Conservation (phyloP, 345 rosid genomes). For the Rubroshorea leprosula region DNA sequence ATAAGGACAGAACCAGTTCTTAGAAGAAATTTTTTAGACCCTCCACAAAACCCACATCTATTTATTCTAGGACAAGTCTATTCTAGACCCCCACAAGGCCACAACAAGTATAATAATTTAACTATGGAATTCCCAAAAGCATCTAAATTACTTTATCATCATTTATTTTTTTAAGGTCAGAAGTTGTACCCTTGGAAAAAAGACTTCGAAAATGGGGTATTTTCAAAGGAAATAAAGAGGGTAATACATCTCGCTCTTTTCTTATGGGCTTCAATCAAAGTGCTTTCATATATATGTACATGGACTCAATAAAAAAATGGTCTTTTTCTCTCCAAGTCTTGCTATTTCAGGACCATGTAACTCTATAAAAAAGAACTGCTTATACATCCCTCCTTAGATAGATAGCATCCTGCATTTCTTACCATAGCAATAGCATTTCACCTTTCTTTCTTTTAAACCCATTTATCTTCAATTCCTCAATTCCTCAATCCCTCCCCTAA, state of each 20-base stretch:
- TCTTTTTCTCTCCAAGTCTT: slow-evolving; percentile 6
- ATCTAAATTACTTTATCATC: slow-evolving; percentile 17
- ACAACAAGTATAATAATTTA: no score
- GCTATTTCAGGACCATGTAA: slow-evolving; percentile 27
- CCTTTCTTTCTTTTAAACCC: slow-evolving; percentile 26
- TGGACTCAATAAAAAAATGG: background rate
- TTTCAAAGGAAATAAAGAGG: slow-evolving; percentile 19
- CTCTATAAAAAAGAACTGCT: slow-evolving; percentile 29
- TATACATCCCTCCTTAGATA: slow-evolving; percentile 8
- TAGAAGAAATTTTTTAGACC: slow-evolving; percentile 21
- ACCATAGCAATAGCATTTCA: slow-evolving; percentile 19
- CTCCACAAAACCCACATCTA: slow-evolving; percentile 11
- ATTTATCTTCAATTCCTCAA: slow-evolving; percentile 4
- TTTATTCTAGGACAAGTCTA: slow-evolving; percentile 20
- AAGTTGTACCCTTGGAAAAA: slow-evolving; percentile 12
- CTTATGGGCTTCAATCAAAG: no score
- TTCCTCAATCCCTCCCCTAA: background rate
- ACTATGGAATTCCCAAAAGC: slow-evolving; percentile 16
- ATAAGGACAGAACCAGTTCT: slow-evolving; percentile 6
- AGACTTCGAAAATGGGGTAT: slow-evolving; percentile 8
- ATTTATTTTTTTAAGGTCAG: slow-evolving; percentile 10
- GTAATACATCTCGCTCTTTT: slow-evolving; percentile 16
- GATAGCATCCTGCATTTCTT: slow-evolving; percentile 9
- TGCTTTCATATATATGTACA: slow-evolving; percentile 1
- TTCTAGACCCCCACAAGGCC: slow-evolving; percentile 5